Conservation (phyloP, 306 rosid genomes). For the Cucurbita pepo region DNA sequence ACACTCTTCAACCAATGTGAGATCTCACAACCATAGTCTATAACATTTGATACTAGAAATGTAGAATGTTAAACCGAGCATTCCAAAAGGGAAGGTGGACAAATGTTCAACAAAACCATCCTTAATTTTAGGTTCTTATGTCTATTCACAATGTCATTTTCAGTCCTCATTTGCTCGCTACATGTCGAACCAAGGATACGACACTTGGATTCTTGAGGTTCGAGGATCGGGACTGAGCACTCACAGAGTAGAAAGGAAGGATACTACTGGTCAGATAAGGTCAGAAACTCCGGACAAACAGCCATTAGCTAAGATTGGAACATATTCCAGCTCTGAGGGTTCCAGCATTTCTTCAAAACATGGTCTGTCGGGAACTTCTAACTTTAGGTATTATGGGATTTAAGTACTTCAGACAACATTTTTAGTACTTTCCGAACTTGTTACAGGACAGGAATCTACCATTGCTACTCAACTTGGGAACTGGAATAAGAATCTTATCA, state of each 20-base stretch:
- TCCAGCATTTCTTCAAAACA: slow-evolving; percentile 16
- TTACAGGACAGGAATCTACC: slow-evolving; percentile 14
- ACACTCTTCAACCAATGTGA: too few species aligned
- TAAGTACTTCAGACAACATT: background rate
- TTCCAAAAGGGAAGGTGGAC: too few species aligned
- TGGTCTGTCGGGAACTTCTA: slow-evolving; percentile 19
- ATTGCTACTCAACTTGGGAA: slow-evolving; percentile 20
- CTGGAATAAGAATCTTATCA: slow-evolving; percentile 21
- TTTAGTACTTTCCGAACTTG: background rate
- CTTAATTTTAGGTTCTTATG: background rate
- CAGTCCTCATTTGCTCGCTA: slow-evolving; percentile 74
- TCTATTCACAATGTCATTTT: slow-evolving; percentile 13
- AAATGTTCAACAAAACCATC: background rate
- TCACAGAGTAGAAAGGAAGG: slow-evolving; percentile 14
- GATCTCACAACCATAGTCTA: too few species aligned
- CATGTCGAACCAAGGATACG: slow-evolving; percentile 76
- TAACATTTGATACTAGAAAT: too few species aligned
- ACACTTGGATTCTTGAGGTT: slow-evolving; percentile 87
- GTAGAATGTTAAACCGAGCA: too few species aligned
- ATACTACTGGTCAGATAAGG: background rate
- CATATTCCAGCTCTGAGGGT: slow-evolving; percentile 12
- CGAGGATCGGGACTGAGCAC: slow-evolving; percentile 81
- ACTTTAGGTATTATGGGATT: background rate
- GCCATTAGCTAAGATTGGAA: background rate
- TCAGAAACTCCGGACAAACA: background rate